These are phyloP conservation scores for Boletus semigastroideus DNA, from an alignment of 1,284 basidiomycete species.

Conservation along the genomic window DNA sequence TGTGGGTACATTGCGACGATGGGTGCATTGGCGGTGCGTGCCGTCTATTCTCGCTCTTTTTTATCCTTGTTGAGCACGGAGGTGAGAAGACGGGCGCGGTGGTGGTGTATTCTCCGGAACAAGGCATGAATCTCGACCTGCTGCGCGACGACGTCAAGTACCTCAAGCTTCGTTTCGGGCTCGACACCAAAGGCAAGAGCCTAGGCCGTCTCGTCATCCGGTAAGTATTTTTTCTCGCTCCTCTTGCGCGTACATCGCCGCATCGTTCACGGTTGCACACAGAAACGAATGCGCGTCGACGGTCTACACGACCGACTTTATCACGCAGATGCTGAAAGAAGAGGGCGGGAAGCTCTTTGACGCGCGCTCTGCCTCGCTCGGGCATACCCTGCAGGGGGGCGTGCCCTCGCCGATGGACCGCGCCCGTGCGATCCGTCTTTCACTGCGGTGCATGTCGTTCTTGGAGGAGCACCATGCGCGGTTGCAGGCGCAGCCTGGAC, in stretches of 20 bases:
- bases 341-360: slow-evolving; percentile 92
- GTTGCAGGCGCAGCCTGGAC: slow-evolving; percentile 46
- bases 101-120: slow-evolving; percentile 93
- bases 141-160: slow-evolving; percentile 87
- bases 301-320: slow-evolving; percentile 90
- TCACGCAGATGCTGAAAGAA: slow-evolving; percentile 93
- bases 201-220: slow-evolving; percentile 93
- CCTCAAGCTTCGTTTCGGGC: slow-evolving; percentile 81
- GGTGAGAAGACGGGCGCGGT: slow-evolving; percentile 77
- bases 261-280: background rate
- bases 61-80: background rate
- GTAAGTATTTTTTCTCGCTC: slow-evolving; percentile 42
- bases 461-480: slow-evolving; percentile 77
- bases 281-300: slow-evolving; percentile 87
- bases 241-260: background rate
- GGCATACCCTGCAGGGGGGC: slow-evolving; percentile 97
- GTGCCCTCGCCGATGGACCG: slow-evolving; percentile 94
- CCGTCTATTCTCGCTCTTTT: background rate
- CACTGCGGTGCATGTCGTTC: slow-evolving; percentile 93
- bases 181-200: slow-evolving; percentile 87
- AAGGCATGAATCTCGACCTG: slow-evolving; percentile 81
- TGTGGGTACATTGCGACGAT: slow-evolving; percentile 95
- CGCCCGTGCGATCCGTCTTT: slow-evolving; percentile 87
- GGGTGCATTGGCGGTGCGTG: slow-evolving; percentile 88
- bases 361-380: slow-evolving; percentile 89